Evolutionary conservation across 2,329 filamentous ascomycete species (phyloP).

Genomic region (Xylariaceae sp.): DNA sequence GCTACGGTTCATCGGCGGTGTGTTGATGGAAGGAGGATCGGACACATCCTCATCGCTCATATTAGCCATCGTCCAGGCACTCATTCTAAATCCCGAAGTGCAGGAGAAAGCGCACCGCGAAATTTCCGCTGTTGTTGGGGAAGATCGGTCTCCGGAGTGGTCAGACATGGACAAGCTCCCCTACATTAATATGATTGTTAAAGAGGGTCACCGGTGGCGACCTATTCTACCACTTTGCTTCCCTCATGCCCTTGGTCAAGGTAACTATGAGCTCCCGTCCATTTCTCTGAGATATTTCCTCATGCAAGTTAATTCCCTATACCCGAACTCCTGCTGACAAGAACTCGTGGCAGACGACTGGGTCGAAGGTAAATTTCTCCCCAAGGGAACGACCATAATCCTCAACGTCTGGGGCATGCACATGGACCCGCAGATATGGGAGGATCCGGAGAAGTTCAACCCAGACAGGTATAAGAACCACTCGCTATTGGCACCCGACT

Average conservation of each 20-base stretch:
- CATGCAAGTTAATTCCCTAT: too few species aligned
- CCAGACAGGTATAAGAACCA: conserved; percentile 30
- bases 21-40: conserved; percentile 45
- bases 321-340: too few species aligned
- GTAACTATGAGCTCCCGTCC: background rate
- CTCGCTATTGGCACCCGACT: conserved; percentile 45
- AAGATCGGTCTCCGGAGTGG: conserved; percentile 45
- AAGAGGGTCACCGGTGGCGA: conserved; percentile 51
- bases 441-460: conserved; percentile 34
- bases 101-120: conserved; percentile 49
- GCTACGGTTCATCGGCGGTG: conserved; percentile 46
- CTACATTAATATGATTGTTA: conserved; percentile 49
- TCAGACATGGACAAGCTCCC: conserved; percentile 47
- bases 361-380: conserved; percentile 50
- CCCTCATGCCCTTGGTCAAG: conserved; percentile 44
- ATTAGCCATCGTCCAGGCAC: conserved; percentile 48
- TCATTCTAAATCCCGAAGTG: conserved; percentile 49
- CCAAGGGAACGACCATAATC: conserved; percentile 46
- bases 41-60: conserved; percentile 47
- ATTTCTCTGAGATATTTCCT: background rate
- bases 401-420: conserved; percentile 46
- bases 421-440: conserved; percentile 34
- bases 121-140: conserved; percentile 47
- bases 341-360: conserved; percentile 43
- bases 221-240: conserved; percentile 46